Evolutionary conservation across 2,329 filamentous ascomycete species (phyloP).

Genomic region (Penicillium verrucosum): DNA sequence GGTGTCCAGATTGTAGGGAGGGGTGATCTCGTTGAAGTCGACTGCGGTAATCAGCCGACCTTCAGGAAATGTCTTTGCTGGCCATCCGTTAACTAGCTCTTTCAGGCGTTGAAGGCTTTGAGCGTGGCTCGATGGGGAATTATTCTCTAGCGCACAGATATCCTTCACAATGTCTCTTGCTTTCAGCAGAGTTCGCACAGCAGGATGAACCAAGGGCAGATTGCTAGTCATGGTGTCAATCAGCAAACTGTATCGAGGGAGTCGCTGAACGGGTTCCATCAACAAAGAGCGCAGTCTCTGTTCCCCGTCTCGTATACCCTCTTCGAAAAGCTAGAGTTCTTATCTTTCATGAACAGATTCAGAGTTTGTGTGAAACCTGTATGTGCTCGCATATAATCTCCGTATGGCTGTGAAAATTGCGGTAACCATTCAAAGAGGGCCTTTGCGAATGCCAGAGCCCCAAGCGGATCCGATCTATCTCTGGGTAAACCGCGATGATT

Average conservation of each 20-base stretch:
- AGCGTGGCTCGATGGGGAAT: conserved; percentile 63
- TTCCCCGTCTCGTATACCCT: conserved; percentile 77
- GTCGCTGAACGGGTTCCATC: conserved; percentile 91
- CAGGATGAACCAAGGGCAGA: conserved; percentile 80
- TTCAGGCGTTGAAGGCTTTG: conserved; percentile 71
- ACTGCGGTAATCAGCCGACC: conserved; percentile 77
- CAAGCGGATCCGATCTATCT: conserved; percentile 66
- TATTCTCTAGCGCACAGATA: conserved; percentile 87
- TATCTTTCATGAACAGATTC: conserved; percentile 70
- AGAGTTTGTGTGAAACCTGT: conserved; percentile 80
- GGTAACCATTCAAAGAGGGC: conserved; percentile 89
- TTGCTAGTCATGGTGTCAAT: conserved; percentile 93
- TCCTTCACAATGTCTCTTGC: conserved; percentile 92
- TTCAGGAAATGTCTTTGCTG: conserved; percentile 64
- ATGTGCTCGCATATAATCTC: conserved; percentile 88
- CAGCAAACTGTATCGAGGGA: conserved; percentile 91
- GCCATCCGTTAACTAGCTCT: conserved; percentile 76
- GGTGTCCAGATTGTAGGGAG: conserved; percentile 61
- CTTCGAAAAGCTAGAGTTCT: conserved; percentile 77
- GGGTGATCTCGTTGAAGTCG: conserved; percentile 72
- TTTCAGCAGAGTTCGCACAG: conserved; percentile 76
- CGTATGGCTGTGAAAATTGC: conserved; percentile 84
- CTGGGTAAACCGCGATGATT: conserved; percentile 41
- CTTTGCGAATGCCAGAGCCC: conserved; percentile 73
- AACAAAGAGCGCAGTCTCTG: conserved; percentile 85